phyloP scores from a whole-genome alignment of 305 asterid species.

The Fraxinus xanthoxyloides region DNA sequence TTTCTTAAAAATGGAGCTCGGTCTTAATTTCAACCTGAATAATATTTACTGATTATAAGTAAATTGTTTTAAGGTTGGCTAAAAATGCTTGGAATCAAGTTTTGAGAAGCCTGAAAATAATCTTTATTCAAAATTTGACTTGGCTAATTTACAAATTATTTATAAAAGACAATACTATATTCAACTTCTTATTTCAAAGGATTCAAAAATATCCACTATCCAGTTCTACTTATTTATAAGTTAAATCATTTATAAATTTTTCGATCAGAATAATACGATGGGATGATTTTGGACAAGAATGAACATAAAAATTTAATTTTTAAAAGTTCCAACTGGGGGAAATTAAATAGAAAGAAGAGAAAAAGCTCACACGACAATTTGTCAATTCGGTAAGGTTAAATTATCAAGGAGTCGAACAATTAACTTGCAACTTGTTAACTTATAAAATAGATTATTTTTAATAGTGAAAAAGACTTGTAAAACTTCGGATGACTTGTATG shows the following conservation, averaged over 20 bases:
- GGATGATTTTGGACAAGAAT: background rate
- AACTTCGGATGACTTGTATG: background rate
- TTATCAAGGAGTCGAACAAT: background rate
- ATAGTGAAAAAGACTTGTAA: background rate
- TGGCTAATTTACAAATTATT: background rate
- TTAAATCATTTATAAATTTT: too few relatives aligned
- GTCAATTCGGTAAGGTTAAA: background rate
- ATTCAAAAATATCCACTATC: too few relatives aligned
- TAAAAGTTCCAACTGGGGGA: background rate
- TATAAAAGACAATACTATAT: too few relatives aligned
- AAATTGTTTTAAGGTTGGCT: background rate
- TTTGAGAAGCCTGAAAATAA: background rate
- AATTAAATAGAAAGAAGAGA: too few relatives aligned
- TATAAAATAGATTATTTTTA: background rate
- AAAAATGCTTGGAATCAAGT: background rate
- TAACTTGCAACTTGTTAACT: background rate
- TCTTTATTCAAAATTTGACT: background rate
- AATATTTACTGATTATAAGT: background rate
- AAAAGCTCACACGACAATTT: background rate
- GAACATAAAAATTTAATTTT: too few relatives aligned
- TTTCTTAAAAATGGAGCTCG: background rate
- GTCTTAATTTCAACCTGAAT: background rate
- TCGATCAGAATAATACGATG: background rate
- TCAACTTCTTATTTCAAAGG: too few relatives aligned
- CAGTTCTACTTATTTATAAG: background rate